These are phyloP conservation scores for Phytophthora pistaciae DNA, from an alignment of 352 stramenopile species.

Conservation along the genomic window DNA sequence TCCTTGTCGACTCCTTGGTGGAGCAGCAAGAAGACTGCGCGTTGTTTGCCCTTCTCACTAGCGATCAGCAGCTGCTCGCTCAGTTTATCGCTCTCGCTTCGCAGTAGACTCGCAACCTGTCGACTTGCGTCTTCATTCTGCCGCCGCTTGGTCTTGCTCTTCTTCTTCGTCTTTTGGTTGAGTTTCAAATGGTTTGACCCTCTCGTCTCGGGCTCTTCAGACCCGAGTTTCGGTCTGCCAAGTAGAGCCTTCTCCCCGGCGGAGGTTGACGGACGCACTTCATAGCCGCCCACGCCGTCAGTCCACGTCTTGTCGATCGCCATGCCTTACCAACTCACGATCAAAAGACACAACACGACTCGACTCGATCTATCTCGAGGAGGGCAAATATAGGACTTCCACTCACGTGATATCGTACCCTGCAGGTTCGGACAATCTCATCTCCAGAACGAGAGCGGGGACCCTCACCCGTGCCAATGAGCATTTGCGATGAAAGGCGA, in stretches of 20 bases:
- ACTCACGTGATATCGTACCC: no score
- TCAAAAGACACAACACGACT: not conserved
- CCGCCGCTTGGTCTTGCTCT: conserved; percentile 13
- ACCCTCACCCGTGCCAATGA: no score
- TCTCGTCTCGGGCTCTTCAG: conserved; percentile 3
- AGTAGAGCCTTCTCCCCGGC: conserved; percentile 8
- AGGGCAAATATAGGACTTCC: not conserved
- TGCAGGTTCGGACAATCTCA: no score
- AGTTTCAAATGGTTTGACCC: not conserved
- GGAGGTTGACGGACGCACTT: conserved; percentile 13
- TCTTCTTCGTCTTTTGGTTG: conserved; percentile 11
- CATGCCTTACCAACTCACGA: not conserved
- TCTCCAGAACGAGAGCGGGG: no score
- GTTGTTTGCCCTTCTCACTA: conserved; percentile 75
- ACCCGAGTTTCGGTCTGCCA: not conserved
- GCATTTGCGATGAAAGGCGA: no score
- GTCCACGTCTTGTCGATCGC: conserved; percentile 1
- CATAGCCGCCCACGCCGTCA: not conserved
- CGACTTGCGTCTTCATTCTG: conserved; percentile 33
- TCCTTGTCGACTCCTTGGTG: conserved; percentile 67
- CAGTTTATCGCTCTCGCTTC: conserved; percentile 47
- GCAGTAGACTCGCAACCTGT: conserved; percentile 53
- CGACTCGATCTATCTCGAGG: not conserved
- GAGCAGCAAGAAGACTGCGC: conserved; percentile 73
- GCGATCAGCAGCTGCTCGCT: conserved; percentile 73